Evolutionary conservation across 176 grass and related monocot genomes (phyloP).

Genomic region (Rhynchospora tenuis): DNA sequence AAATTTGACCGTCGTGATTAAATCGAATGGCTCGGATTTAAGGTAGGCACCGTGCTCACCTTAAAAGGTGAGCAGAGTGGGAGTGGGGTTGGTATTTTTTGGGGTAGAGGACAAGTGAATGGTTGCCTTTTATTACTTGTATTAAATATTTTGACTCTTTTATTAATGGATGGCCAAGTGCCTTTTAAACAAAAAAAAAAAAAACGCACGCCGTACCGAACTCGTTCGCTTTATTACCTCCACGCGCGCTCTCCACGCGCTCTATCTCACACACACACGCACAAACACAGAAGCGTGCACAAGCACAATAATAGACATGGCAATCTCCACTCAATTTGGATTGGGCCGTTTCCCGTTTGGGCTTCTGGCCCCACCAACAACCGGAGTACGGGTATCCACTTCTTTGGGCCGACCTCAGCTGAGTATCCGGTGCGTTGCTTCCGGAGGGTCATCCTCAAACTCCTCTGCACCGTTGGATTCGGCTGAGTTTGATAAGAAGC

Average conservation of each 20-base stretch:
- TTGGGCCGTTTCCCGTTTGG: constrained; percentile 34
- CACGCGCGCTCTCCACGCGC: not conserved
- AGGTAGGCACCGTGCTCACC: no score
- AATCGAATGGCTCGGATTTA: no score
- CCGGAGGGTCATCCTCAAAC: not conserved
- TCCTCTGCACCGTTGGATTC: constrained; percentile 39
- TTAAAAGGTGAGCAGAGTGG: no score
- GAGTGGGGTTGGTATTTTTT: no score
- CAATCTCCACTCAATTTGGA: constrained; percentile 40
- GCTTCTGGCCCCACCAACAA: constrained; percentile 31
- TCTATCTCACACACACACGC: not conserved
- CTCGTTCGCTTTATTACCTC: not conserved
- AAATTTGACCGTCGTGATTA: no score
- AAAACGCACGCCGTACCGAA: not conserved
- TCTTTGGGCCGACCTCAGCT: constrained; percentile 6
- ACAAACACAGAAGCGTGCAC: no score
- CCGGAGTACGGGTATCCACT: not conserved
- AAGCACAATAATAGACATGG: constrained; percentile 27
- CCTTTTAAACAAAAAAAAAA: no score
- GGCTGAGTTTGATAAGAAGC: constrained; percentile 89
- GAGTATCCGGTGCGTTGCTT: constrained; percentile 55
- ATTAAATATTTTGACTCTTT: no score
- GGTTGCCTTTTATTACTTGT: no score
- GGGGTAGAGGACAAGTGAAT: no score
- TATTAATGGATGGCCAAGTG: no score